These are phyloP conservation scores for Chionographis japonica DNA, from an alignment of 106 monocot genomes.

Conservation along the genomic window DNA sequence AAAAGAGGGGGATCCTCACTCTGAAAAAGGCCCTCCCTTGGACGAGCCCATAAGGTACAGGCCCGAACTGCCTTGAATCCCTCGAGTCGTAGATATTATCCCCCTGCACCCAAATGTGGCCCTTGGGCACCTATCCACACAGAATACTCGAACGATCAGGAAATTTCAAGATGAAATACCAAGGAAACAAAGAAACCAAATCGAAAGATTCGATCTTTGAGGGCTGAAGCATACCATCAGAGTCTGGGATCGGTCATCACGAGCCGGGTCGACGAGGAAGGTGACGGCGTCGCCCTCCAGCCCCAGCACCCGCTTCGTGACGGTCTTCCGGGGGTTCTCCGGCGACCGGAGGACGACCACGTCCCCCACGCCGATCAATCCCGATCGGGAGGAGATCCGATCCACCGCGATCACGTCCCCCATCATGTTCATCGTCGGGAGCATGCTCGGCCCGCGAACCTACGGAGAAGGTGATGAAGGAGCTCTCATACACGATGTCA, in stretches of 20 bases:
- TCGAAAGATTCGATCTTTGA: neutral
- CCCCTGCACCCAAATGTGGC: constrained; percentile 88
- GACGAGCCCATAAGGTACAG: constrained; percentile 65
- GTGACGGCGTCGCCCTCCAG: constrained; percentile 70
- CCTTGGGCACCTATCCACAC: constrained; percentile 61
- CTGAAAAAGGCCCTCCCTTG: constrained; percentile 61
- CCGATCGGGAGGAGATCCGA: constrained; percentile 28
- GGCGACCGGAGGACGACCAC: constrained; percentile 67
- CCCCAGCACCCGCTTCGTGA: constrained; percentile 71
- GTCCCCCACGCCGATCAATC: constrained; percentile 43
- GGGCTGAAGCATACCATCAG: constrained; percentile 34
- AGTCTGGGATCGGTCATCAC: constrained; percentile 26
- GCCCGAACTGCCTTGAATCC: constrained; percentile 81
- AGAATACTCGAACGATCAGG: neutral
- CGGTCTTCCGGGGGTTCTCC: constrained; percentile 57
- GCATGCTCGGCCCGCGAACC: constrained; percentile 84
- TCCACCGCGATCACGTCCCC: constrained; percentile 79
- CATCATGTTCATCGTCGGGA: constrained; percentile 65
- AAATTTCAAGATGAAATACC: too few species aligned
- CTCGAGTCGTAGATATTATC: constrained; percentile 75
- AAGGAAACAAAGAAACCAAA: neutral
- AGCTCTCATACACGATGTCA: too few species aligned
- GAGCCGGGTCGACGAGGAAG: constrained; percentile 37
- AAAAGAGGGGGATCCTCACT: constrained; percentile 30
- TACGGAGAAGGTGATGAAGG: neutral